Evolutionary conservation across 805 yeast species (phyloP).

Genomic region (Cyberlindnera maritima): DNA sequence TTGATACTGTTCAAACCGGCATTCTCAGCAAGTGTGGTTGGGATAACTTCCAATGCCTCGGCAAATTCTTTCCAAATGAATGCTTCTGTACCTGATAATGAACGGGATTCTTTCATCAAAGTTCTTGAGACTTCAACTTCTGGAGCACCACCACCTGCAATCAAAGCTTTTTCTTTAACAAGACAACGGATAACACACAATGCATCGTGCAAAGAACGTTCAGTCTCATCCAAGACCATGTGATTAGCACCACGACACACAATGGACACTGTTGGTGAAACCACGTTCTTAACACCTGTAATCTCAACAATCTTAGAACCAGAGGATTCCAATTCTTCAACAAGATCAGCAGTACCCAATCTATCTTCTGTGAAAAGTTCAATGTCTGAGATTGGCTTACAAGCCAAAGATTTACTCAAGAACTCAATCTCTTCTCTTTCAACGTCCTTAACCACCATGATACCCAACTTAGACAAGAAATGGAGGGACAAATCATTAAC

Average conservation of each 20-base stretch:
- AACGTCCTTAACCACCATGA: conserved; percentile 91
- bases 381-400: conserved; percentile 94
- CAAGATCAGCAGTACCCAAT: conserved; percentile 85
- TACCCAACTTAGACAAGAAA: conserved; percentile 87
- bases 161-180: conserved; percentile 86
- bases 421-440: conserved; percentile 98
- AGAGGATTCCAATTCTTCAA: conserved; percentile 61
- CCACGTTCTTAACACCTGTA: conserved; percentile 75
- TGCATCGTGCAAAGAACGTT: conserved; percentile 96
- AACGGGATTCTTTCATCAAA: conserved; percentile 87
- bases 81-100: conserved; percentile 88
- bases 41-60: conserved; percentile 88
- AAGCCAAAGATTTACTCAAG: conserved; percentile 75
- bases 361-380: conserved; percentile 92
- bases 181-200: conserved; percentile 84
- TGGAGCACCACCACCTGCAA: conserved; percentile 99
- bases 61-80: conserved; percentile 53
- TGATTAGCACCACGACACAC: conserved; percentile 94
- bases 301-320: conserved; percentile 76
- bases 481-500: conserved; percentile 90
- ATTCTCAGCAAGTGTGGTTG: conserved; percentile 93
- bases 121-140: conserved; percentile 97
- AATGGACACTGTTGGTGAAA: conserved; percentile 82
- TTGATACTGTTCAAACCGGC: conserved; percentile 96
- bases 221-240: conserved; percentile 91